Evolutionary conservation across 2,329 filamentous ascomycete species (phyloP).

Genomic region (Sarocladiaceae sp.): DNA sequence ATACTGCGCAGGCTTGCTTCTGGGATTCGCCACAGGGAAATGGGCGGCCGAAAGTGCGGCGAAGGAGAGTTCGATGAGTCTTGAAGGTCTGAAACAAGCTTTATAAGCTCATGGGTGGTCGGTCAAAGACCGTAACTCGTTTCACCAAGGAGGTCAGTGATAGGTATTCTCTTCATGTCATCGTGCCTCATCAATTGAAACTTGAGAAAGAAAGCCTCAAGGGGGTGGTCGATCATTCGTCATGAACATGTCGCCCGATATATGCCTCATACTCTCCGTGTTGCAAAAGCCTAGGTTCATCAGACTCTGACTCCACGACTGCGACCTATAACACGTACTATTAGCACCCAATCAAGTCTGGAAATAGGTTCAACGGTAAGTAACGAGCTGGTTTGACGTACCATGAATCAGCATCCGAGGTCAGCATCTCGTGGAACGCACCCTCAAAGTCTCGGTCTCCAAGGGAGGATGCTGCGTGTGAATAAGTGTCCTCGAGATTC

Average conservation of each 20-base stretch:
- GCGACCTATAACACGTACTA: background rate
- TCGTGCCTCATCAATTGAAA: too few species aligned
- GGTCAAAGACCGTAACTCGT: too few species aligned
- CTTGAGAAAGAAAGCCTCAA: too few species aligned
- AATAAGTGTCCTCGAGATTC: too few species aligned
- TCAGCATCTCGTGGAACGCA: background rate
- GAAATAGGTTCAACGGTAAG: background rate
- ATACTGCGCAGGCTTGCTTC: conserved; percentile 1
- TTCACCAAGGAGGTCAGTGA: too few species aligned
- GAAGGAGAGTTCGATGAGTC: too few species aligned
- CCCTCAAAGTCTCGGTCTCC: background rate
- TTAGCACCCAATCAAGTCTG: background rate
- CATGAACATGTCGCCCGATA: background rate
- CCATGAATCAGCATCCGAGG: background rate
- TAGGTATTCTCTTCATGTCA: too few species aligned
- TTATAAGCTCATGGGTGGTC: too few species aligned
- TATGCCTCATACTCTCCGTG: background rate
- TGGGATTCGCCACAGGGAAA: conserved; percentile 4
- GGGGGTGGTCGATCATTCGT: background rate
- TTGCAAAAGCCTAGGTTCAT: background rate
- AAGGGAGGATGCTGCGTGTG: background rate
- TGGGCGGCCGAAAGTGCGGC: background rate
- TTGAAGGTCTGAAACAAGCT: too few species aligned
- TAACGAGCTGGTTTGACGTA: too few species aligned
- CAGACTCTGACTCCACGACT: background rate